These are phyloP conservation scores for Artemisia princeps DNA, from an alignment of 140 eudicot genomes.

Conservation along the genomic window DNA sequence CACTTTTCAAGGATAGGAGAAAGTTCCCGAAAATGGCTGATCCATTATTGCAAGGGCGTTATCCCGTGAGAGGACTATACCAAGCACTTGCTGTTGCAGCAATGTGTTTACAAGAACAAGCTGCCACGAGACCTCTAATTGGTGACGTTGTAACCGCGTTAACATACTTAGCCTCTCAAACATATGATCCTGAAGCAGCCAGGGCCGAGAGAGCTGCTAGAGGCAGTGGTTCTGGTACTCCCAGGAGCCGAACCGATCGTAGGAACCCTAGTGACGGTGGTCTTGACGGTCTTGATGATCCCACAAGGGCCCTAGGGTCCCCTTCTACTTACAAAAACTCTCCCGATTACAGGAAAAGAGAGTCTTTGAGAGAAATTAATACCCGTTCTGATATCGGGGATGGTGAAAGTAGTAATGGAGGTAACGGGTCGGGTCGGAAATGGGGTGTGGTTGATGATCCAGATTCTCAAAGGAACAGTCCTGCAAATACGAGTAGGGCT, in stretches of 20 bases:
- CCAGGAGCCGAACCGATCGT: slow-evolving; percentile 54
- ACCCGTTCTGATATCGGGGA: slow-evolving; percentile 44
- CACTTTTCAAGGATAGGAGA: slow-evolving; percentile 88
- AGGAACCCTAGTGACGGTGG: slow-evolving; percentile 45
- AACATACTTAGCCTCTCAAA: slow-evolving; percentile 83
- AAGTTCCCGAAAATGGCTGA: slow-evolving; percentile 98
- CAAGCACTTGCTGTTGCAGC: slow-evolving; percentile 99
- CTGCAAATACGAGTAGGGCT: slow-evolving; percentile 54
- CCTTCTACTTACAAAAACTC: slow-evolving; percentile 75
- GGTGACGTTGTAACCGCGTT: slow-evolving; percentile 96
- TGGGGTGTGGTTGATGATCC: slow-evolving; percentile 55
- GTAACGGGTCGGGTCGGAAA: slow-evolving; percentile 69
- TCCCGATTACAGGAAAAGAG: slow-evolving; percentile 65
- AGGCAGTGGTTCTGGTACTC: slow-evolving; percentile 67
- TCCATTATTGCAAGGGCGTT: slow-evolving; percentile 75
- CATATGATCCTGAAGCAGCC: slow-evolving; percentile 72
- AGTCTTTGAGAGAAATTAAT: slow-evolving; percentile 33
- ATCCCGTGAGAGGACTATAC: slow-evolving; percentile 91
- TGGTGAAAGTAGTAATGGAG: slow-evolving; percentile 57
- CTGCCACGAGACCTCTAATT: slow-evolving; percentile 92
- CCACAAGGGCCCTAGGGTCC: slow-evolving; percentile 39
- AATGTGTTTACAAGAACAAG: slow-evolving; percentile 99
- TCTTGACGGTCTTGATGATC: slow-evolving; percentile 45
- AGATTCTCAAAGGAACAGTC: slow-evolving; percentile 70
- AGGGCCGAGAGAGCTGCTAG: slow-evolving; percentile 41